phyloP scores from a whole-genome alignment of 1,284 basidiomycete genomes.

The Ustilago lituana region DNA sequence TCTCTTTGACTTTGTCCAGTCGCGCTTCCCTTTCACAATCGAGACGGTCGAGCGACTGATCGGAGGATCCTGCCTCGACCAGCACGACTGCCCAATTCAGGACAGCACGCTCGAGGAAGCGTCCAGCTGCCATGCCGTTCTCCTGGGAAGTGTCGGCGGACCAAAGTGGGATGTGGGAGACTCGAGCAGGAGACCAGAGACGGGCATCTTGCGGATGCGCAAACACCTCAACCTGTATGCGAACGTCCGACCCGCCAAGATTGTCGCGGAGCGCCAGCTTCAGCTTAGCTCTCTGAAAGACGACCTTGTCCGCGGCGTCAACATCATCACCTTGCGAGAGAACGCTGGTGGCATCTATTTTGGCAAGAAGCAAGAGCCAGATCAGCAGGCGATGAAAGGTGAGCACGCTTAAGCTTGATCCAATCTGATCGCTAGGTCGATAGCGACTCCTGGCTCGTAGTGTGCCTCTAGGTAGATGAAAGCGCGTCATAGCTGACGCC shows the following conservation, averaged over 20 bases:
- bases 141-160: conserved; percentile 87
- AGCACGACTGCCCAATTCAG: conserved; percentile 41
- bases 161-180: conserved; percentile 90
- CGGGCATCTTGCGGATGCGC: conserved; percentile 85
- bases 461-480: too few relatives aligned
- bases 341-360: conserved; percentile 78
- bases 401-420: too few relatives aligned
- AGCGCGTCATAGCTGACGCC: background rate
- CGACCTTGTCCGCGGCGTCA: conserved; percentile 81
- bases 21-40: conserved; percentile 76
- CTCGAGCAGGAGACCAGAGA: conserved; percentile 85
- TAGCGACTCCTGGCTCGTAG: too few relatives aligned
- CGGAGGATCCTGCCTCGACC: conserved; percentile 34
- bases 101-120: conserved; percentile 80
- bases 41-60: conserved; percentile 25
- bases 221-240: conserved; percentile 93
- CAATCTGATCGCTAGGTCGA: too few relatives aligned
- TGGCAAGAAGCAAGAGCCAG: conserved; percentile 85
- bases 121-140: conserved; percentile 70
- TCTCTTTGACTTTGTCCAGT: conserved; percentile 80
- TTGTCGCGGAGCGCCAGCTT: conserved; percentile 88
- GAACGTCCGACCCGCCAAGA: conserved; percentile 95
- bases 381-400: conserved; percentile 61
- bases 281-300: conserved; percentile 87
- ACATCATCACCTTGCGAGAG: conserved; percentile 94